Evolutionary conservation across 192 early-diverging fungal genomes (phyloP).

Genomic region (Ambispora gerdemannii): DNA sequence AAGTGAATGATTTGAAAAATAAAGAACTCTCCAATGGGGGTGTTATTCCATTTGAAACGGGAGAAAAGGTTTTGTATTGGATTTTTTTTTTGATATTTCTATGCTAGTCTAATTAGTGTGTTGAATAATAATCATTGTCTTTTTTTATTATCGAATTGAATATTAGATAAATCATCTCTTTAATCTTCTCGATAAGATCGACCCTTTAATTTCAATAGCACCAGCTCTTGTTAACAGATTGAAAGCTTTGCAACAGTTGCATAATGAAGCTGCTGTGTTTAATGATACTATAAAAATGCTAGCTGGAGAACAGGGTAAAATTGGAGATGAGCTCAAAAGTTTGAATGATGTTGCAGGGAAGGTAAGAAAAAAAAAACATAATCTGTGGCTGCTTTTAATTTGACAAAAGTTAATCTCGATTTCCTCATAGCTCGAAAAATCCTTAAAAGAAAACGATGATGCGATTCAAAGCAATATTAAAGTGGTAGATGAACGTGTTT

Average conservation of each 20-base stretch:
- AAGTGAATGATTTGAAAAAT: conserved; percentile 62
- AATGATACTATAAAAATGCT: conserved; percentile 71
- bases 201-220: conserved; percentile 73
- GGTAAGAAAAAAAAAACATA: too few species aligned
- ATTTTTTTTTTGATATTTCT: background rate
- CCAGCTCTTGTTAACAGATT: conserved; percentile 77
- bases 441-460: conserved; percentile 57
- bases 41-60: conserved; percentile 39
- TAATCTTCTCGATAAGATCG: conserved; percentile 66
- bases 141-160: background rate
- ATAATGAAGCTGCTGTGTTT: conserved; percentile 78
- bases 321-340: conserved; percentile 62
- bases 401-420: background rate
- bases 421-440: conserved; percentile 45
- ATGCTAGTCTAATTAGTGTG: background rate
- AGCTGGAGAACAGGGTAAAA: conserved; percentile 62
- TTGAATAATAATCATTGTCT: too few species aligned
- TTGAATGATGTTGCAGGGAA: conserved; percentile 56
- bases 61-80: conserved; percentile 35
- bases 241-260: conserved; percentile 72
- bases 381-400: too few species aligned
- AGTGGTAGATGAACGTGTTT: conserved; percentile 62
- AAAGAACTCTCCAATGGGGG: conserved; percentile 44
- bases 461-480: conserved; percentile 64
- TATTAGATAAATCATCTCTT: conserved; percentile 65